phyloP scores from a whole-genome alignment of 371 early-diverging fungal species.

The Zancudomyces culisetae region DNA sequence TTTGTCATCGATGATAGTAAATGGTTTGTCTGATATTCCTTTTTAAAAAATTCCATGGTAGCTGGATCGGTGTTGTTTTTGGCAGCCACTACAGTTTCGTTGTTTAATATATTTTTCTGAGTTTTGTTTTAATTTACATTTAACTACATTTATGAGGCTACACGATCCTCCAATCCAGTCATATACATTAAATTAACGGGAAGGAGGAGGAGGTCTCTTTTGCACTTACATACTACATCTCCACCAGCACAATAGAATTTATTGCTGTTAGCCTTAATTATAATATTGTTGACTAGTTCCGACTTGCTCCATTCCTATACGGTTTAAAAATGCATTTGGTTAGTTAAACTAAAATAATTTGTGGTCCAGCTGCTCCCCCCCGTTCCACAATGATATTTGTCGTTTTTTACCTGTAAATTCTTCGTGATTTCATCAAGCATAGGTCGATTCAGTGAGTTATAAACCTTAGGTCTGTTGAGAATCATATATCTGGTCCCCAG shows the following conservation, averaged over 20 bases:
- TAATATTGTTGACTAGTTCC: conserved; percentile 67
- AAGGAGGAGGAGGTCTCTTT: too few relatives aligned
- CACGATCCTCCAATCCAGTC: too few relatives aligned
- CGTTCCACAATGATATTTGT: too few relatives aligned
- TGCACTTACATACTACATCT: conserved; percentile 53
- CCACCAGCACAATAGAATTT: conserved; percentile 94
- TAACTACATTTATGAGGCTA: too few relatives aligned
- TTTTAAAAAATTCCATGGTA: conserved; percentile 64
- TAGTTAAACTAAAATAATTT: too few relatives aligned
- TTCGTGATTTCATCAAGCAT: conserved; percentile 74
- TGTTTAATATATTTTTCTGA: too few relatives aligned
- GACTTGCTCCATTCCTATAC: conserved; percentile 67
- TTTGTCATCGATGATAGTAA: conserved; percentile 66
- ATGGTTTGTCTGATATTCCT: conserved; percentile 81
- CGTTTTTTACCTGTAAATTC: conserved; percentile 33
- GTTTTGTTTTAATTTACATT: too few relatives aligned
- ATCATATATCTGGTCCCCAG: conserved; percentile 58
- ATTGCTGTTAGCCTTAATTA: conserved; percentile 54
- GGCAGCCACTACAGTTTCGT: neutral
- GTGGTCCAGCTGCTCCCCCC: too few relatives aligned
- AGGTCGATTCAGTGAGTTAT: conserved; percentile 68
- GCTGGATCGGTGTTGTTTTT: conserved; percentile 27
- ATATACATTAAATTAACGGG: too few relatives aligned
- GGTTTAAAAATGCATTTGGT: too few relatives aligned
- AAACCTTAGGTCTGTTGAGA: conserved; percentile 69